Conservation (phyloP, 331 rosid species). For the Rhamnella rubrinervis region DNA sequence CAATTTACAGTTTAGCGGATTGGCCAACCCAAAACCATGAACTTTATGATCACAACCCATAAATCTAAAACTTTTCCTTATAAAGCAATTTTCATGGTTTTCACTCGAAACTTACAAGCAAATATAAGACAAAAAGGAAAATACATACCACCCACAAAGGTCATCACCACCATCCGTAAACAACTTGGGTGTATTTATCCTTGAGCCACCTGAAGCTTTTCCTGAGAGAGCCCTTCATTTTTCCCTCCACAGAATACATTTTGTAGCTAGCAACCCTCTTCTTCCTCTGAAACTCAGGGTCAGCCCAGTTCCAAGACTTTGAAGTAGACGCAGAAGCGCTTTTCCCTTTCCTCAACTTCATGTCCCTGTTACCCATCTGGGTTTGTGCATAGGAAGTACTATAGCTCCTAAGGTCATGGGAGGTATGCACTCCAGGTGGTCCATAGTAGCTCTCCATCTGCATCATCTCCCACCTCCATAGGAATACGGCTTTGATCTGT, state of each 20-base stretch:
- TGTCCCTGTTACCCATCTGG: conserved; percentile 41
- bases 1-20: background rate
- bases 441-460: conserved; percentile 66
- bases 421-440: conserved; percentile 33
- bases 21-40: background rate
- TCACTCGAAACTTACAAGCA: conserved; percentile 5
- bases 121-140: conserved; percentile 3
- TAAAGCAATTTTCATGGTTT: background rate
- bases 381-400: conserved; percentile 53
- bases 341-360: conserved; percentile 68
- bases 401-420: conserved; percentile 52
- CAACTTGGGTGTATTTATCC: conserved; percentile 48
- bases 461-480: conserved; percentile 57
- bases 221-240: conserved; percentile 79
- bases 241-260: conserved; percentile 86
- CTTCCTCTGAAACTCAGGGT: conserved; percentile 90
- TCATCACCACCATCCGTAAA: no score
- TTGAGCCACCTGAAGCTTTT: conserved; percentile 94
- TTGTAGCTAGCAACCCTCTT: conserved; percentile 87
- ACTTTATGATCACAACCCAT: conserved; percentile 2
- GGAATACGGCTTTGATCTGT: conserved; percentile 55
- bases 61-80: background rate
- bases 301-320: conserved; percentile 51
- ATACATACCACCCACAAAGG: background rate
- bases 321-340: conserved; percentile 47